Evolutionary conservation across 306 rosid species (phyloP).

Genomic region (Echinosophora koreensis): DNA sequence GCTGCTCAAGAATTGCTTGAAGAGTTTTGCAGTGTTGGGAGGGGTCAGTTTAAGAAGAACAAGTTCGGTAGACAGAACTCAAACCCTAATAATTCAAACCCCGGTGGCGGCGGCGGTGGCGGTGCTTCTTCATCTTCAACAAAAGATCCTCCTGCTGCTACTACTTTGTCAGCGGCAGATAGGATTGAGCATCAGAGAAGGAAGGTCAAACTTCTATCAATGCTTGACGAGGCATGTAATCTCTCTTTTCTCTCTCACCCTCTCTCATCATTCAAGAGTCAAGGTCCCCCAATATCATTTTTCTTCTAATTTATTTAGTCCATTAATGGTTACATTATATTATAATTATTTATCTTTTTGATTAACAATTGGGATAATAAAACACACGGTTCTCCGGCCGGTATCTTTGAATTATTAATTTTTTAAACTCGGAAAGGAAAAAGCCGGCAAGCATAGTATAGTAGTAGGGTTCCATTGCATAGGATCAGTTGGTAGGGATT

Average conservation of each 20-base stretch:
- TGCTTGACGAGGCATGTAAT: slow-evolving; percentile 93
- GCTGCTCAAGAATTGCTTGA: slow-evolving; percentile 81
- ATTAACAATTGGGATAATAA: slow-evolving; percentile 48
- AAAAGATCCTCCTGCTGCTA: slow-evolving; percentile 61
- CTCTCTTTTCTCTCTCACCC: slow-evolving; percentile 55
- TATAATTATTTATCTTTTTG: slow-evolving; percentile 23
- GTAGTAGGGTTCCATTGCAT: slow-evolving; percentile 44
- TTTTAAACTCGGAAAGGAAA: slow-evolving; percentile 27
- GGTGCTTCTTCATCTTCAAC: slow-evolving; percentile 62
- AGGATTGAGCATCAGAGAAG: slow-evolving; percentile 91
- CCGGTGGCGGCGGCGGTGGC: slow-evolving; percentile 50
- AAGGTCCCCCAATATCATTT: slow-evolving; percentile 48
- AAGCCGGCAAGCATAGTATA: slow-evolving; percentile 63
- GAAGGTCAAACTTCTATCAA: slow-evolving; percentile 85
- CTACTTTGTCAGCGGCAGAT: slow-evolving; percentile 74
- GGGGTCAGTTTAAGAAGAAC: slow-evolving; percentile 75
- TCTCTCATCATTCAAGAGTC: slow-evolving; percentile 66
- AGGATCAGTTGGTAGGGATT: slow-evolving; percentile 53
- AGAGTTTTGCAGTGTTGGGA: slow-evolving; percentile 90
- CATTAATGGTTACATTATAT: not conserved
- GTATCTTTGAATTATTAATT: slow-evolving; percentile 37
- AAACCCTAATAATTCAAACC: slow-evolving; percentile 79
- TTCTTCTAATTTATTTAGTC: slow-evolving; percentile 37
- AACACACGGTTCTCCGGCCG: slow-evolving; percentile 59
- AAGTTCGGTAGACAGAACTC: slow-evolving; percentile 59